Conservation (phyloP, 2,329 filamentous ascomycete species). For the Sarocladium strictum region DNA sequence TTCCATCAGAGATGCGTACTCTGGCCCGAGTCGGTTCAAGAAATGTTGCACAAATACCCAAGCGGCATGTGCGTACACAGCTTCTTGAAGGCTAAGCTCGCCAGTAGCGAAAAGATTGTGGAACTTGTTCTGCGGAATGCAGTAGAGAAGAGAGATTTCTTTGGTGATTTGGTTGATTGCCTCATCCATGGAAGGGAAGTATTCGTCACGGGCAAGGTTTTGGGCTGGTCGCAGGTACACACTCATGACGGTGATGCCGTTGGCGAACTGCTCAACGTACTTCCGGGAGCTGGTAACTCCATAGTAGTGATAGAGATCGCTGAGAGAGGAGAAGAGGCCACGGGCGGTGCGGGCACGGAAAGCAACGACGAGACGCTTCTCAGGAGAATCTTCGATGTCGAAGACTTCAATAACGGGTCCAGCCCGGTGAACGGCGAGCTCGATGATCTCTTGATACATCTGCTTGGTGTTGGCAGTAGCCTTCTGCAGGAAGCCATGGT, state of each 20-base stretch:
- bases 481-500: slow-evolving; percentile 92
- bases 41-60: slow-evolving; percentile 99
- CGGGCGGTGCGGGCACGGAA: slow-evolving; percentile 90
- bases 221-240: slow-evolving; percentile 78
- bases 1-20: slow-evolving; percentile 82
- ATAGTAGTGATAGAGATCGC: slow-evolving; percentile 98
- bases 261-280: slow-evolving; percentile 98
- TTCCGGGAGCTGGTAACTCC: slow-evolving; percentile 93
- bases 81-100: slow-evolving; percentile 86
- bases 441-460: slow-evolving; percentile 91
- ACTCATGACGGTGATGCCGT: slow-evolving; percentile 95
- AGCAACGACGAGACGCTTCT: slow-evolving; percentile 91
- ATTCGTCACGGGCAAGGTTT: slow-evolving; percentile 40
- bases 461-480: slow-evolving; percentile 92
- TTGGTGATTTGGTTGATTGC: slow-evolving; percentile 99
- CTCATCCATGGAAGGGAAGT: slow-evolving; percentile 76
- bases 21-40: slow-evolving; percentile 86
- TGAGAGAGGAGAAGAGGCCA: slow-evolving; percentile 90
- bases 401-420: slow-evolving; percentile 98
- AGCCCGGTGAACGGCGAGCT: slow-evolving; percentile 73
- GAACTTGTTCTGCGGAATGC: slow-evolving; percentile 95
- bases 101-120: slow-evolving; percentile 83
- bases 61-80: slow-evolving; percentile 93
- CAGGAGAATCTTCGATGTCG: slow-evolving; percentile 82
- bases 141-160: slow-evolving; percentile 95